Percentiles rank a stretch among this genome's conserved stretches.
Conservation (phyloP, 352 stramenopile species). For the Phytophthora aleatoria region DNA sequence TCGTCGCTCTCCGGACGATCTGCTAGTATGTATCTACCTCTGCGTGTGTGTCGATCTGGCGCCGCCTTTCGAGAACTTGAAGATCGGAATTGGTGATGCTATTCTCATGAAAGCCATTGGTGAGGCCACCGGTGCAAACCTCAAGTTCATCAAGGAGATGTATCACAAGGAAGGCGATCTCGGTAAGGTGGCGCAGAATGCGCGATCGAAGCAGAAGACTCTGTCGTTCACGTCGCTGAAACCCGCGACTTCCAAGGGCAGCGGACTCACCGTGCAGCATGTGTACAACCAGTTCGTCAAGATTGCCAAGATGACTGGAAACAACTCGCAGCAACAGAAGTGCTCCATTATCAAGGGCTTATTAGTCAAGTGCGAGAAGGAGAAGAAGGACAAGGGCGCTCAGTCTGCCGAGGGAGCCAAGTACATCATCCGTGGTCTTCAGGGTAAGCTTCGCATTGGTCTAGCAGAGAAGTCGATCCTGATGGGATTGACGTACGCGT, state of each 20-base stretch:
- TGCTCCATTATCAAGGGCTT: constrained; percentile 97
- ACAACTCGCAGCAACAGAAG: constrained; percentile 97
- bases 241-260: constrained; percentile 52
- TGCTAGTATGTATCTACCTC: constrained; percentile 92
- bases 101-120: constrained; percentile 98
- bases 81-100: constrained; percentile 98
- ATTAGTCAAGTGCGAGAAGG: constrained; percentile 92
- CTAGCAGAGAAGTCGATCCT: constrained; percentile 98
- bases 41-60: constrained; percentile 93
- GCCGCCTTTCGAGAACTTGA: constrained; percentile 96
- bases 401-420: constrained; percentile 92
- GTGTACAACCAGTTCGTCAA: constrained; percentile 92
- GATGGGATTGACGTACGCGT: constrained; percentile 96
- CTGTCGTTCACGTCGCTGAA: constrained; percentile 86
- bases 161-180: constrained; percentile 98
- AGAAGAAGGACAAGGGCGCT: constrained; percentile 63
- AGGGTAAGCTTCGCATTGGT: constrained; percentile 99
- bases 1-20: constrained; percentile 71
- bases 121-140: constrained; percentile 91
- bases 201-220: constrained; percentile 93
- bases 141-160: constrained; percentile 95
- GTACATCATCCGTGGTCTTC: constrained; percentile 98
- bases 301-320: constrained; percentile 95
- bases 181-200: constrained; percentile 94
- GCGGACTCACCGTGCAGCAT: constrained; percentile 86